Evolutionary conservation across 2,329 filamentous ascomycete species (phyloP), one percentile per base, ranked within the genome.

Genomic region (Paecilomyces sp.): DNA sequence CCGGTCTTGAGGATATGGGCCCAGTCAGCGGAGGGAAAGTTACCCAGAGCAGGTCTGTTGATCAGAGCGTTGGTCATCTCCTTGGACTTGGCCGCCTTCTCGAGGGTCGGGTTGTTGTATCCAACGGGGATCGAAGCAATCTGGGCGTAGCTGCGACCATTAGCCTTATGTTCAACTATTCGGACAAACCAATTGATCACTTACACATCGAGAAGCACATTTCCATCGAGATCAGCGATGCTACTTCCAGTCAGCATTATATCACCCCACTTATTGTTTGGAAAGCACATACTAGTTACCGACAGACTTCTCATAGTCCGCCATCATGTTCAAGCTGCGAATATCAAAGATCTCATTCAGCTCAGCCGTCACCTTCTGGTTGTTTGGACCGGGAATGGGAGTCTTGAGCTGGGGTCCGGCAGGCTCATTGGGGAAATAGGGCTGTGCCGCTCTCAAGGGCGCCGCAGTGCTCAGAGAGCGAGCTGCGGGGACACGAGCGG

Each of bases 71-170:
- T 87, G 69, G 86, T 79, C 90, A 96, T 95, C 69, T 92, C 88
- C 25, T 88, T 86, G 59, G 88, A 88, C 62, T 84, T 83, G 28
- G 90, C 89, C 34, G 87, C 86, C 68, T 86, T 81, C 65, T 85
- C 80, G 63, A 96, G 83, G 64, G 82, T 77, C 6, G 90, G 87
- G 79, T 96, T 96, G 83, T 93, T 96, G 84, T 96, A 96, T 62
- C 92, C 92, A 54, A 96, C 82, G 3, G 92, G 90, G 68, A 96
- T 96, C 51, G 91, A 96, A 63, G 92, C 92, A 71, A 96, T 96
- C 77, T 96, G 92, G 57, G 92, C 90, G 72, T 93, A 93, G 61
- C 87, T 89, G 65, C 18, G 31, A 7, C 25, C 28, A 56, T 60
- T 54, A 65, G 61, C 24, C 50, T 25, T 11, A 50, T 25, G 18